Evolutionary conservation across 2,329 filamentous ascomycete genomes (phyloP).

Genomic region (Eutypa lata): DNA sequence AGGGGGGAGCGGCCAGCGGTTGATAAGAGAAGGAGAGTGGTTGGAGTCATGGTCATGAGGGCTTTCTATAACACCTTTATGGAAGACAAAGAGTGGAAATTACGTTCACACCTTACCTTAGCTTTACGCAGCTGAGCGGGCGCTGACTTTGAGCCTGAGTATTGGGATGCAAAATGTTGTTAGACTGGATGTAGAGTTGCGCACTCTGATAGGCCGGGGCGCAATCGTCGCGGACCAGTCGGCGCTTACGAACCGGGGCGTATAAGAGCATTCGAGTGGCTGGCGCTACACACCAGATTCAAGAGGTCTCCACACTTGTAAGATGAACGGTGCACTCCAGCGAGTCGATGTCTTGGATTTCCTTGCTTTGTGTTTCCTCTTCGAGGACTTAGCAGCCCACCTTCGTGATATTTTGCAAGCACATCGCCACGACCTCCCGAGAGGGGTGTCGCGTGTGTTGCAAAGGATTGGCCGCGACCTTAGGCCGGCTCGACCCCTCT

Average conservation of each 20-base stretch:
- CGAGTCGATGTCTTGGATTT: conserved; percentile 48
- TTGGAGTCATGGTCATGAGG: conserved; percentile 19
- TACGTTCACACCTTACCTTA: conserved; percentile 23
- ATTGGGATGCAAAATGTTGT: conserved; percentile 26
- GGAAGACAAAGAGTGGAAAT: conserved; percentile 18
- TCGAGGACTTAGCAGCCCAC: conserved; percentile 26
- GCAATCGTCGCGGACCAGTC: conserved; percentile 38
- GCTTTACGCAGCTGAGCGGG: conserved; percentile 29
- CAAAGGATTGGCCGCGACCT: conserved; percentile 30
- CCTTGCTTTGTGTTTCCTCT: conserved; percentile 35
- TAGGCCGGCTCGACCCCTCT: not conserved
- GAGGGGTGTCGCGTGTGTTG: conserved; percentile 40
- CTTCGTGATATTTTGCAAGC: conserved; percentile 22
- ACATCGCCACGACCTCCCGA: conserved; percentile 37
- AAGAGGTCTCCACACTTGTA: conserved; percentile 38
- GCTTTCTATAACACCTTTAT: conserved; percentile 24
- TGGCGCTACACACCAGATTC: conserved; percentile 40
- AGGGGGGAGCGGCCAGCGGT: conserved; percentile 27
- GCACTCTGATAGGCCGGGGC: conserved; percentile 41
- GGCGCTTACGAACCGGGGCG: conserved; percentile 45
- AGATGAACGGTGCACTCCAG: conserved; percentile 38
- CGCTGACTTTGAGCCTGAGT: conserved; percentile 24
- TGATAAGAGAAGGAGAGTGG: conserved; percentile 20
- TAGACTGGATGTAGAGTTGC: conserved; percentile 30
- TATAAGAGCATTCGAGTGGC: conserved; percentile 37